Evolutionary conservation across 192 early-diverging fungal genomes (phyloP).

Genomic region (Backusella sp.): DNA sequence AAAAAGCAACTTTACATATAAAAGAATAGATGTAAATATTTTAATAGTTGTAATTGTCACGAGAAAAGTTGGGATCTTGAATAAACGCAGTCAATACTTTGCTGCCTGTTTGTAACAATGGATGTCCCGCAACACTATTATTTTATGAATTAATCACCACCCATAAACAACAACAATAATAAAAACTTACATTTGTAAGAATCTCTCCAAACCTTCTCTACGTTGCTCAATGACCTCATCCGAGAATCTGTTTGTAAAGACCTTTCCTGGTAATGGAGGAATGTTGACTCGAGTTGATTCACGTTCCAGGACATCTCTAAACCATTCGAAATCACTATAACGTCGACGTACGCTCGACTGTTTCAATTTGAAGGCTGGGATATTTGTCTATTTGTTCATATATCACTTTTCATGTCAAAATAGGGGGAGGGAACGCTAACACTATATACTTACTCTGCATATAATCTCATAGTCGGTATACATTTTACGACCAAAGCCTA

Average conservation of each 20-base stretch:
- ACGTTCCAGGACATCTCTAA: slow-evolving; percentile 89
- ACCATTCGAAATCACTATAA: slow-evolving; percentile 99
- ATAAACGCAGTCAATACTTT: slow-evolving; percentile 92
- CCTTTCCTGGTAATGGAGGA: slow-evolving; percentile 94
- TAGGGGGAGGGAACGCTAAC: not conserved
- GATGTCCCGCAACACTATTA: slow-evolving; percentile 86
- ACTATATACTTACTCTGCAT: slow-evolving; percentile 65
- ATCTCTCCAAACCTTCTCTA: slow-evolving; percentile 87
- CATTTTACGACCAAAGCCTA: slow-evolving; percentile 73
- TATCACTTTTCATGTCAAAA: not conserved
- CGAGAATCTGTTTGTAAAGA: slow-evolving; percentile 93
- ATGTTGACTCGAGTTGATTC: slow-evolving; percentile 93
- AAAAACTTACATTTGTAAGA: slow-evolving; percentile 86
- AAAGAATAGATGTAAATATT: not conserved
- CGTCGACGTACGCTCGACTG: slow-evolving; percentile 82
- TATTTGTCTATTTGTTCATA: slow-evolving; percentile 74
- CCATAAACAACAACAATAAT: not conserved
- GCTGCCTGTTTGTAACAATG: slow-evolving; percentile 95
- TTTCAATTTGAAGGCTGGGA: slow-evolving; percentile 92
- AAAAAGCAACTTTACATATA: no score
- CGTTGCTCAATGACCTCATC: slow-evolving; percentile 95
- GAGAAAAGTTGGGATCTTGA: slow-evolving; percentile 87
- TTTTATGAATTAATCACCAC: not conserved
- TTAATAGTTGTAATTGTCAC: slow-evolving; percentile 70
- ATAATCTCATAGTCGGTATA: slow-evolving; percentile 97